phyloP scores from a whole-genome alignment of 768 basidiomycete genomes.

The Rhizopogon salebrosus region DNA sequence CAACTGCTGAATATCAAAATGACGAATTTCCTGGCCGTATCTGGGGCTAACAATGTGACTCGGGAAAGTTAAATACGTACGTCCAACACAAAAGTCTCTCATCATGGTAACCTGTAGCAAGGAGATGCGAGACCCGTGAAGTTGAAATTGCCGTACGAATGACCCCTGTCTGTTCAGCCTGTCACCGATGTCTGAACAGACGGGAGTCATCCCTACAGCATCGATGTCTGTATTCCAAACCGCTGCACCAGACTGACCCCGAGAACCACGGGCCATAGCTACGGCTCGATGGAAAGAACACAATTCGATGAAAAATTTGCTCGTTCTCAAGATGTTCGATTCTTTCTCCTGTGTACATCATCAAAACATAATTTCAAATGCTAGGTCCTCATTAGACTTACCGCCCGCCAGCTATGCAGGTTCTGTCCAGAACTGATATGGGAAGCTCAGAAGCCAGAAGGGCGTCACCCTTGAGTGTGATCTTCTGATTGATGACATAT shows the following conservation, averaged over 20 bases:
- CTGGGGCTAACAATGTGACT: too few species aligned
- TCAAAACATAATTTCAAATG: neutral
- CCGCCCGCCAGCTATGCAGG: conserved; percentile 14
- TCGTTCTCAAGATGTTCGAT: conserved; percentile 2
- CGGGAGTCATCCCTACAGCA: too few species aligned
- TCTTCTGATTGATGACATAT: conserved; percentile 10
- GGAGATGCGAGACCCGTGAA: conserved; percentile 2
- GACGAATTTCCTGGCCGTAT: too few species aligned
- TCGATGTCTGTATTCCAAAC: neutral
- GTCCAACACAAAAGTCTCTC: conserved; percentile 17
- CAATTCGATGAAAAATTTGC: conserved; percentile 9
- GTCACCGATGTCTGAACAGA: neutral
- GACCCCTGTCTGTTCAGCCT: conserved; percentile 1
- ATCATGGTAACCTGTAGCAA: conserved; percentile 21
- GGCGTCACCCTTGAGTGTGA: conserved; percentile 11
- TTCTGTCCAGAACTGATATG: conserved; percentile 12
- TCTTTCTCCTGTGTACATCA: conserved; percentile 8
- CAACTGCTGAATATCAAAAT: too few species aligned
- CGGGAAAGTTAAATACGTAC: too few species aligned
- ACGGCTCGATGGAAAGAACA: conserved; percentile 10
- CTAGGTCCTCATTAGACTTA: neutral
- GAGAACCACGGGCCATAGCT: conserved; percentile 5
- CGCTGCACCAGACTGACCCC: neutral
- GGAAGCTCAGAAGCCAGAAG: conserved; percentile 4
- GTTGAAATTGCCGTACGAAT: conserved; percentile 13